Base-by-base conservation (phyloP, 441 rosid species). In the Populus hybrid region DNA sequence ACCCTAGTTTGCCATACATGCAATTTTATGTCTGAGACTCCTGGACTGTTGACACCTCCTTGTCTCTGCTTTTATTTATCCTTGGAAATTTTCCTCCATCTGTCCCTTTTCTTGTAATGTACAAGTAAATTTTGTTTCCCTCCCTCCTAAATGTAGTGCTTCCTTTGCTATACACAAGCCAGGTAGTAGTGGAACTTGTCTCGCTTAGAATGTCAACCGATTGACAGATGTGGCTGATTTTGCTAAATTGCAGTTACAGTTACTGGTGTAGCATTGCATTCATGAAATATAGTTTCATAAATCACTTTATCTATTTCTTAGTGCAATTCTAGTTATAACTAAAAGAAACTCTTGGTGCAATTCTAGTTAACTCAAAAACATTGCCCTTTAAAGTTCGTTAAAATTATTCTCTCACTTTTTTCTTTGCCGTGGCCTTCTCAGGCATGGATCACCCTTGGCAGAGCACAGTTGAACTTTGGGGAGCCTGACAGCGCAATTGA, bases 391-490 rank as follows among this genome's bases (percentile, higher is more conserved):
- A 63, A 23, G 40, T 14, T 18, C 1, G 6, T 7, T 7, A 16
- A 32, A 4, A 0, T 14, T 9, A 12, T 30, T 67, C 26, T 3
- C 32, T 30, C 4, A 30, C 11, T 63, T 61, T 6, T 63, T n/a
- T 40, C 20, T n/a, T 5, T 32, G 32, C 64, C 8, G 8, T 34
- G 63, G 18, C 69, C 59, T 32, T 68, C 80, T 76, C 81, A 93
- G 99, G 95, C 93, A 23, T 92, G 99, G 97, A 67, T 88, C 81
- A 92, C 99, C 50, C 97, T 93, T 72, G 97, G 97, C 82, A 90
- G 99, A 85, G 90, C 99, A 59, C 97, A 95, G 77, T 84, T 95
- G 24, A 95, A 95, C 87, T 95, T 89, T 50, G 97, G 97, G 78
- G 97, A 95, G 85, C 97, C 97, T 6, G 97, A 93, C 79, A 86